Evolutionary conservation across 768 basidiomycete species (phyloP).

Genomic region (Hypholoma fasciculare): DNA sequence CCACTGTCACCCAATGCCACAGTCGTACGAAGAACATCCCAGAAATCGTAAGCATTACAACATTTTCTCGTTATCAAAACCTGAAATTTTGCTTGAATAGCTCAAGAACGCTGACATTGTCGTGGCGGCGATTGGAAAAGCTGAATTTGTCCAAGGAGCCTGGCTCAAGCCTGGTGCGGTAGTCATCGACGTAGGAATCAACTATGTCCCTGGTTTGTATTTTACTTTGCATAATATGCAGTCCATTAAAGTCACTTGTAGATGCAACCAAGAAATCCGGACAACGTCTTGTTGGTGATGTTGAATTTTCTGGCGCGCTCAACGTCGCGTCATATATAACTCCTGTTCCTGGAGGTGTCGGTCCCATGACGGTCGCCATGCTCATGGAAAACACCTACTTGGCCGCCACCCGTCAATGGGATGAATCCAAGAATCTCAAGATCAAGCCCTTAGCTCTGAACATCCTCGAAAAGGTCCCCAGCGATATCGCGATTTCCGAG

Average conservation of each 20-base stretch:
- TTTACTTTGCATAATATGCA: background rate
- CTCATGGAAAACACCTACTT: constrained; percentile 93
- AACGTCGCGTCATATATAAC: constrained; percentile 88
- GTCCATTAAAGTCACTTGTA: constrained; percentile 22
- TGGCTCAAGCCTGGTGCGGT: constrained; percentile 97
- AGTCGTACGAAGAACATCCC: constrained; percentile 84
- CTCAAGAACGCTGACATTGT: constrained; percentile 87
- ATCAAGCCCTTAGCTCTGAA: constrained; percentile 79
- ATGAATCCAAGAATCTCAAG: constrained; percentile 62
- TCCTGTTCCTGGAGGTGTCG: constrained; percentile 97
- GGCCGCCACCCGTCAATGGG: constrained; percentile 82
- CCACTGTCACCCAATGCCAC: constrained; percentile 98
- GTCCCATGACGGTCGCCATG: constrained; percentile 99
- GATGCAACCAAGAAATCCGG: constrained; percentile 94
- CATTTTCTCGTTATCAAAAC: background rate
- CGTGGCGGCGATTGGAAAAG: constrained; percentile 94
- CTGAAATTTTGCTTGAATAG: constrained; percentile 35
- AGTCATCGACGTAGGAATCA: constrained; percentile 98
- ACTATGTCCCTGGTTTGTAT: constrained; percentile 81
- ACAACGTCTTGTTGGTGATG: constrained; percentile 94
- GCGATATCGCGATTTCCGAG: constrained; percentile 95
- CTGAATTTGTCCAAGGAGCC: constrained; percentile 86
- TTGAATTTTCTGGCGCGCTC: constrained; percentile 80
- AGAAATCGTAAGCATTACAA: constrained; percentile 57
- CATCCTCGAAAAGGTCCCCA: constrained; percentile 85